phyloP scores from a whole-genome alignment of 257 asterid genomes.

The Nicotiana undulata region DNA sequence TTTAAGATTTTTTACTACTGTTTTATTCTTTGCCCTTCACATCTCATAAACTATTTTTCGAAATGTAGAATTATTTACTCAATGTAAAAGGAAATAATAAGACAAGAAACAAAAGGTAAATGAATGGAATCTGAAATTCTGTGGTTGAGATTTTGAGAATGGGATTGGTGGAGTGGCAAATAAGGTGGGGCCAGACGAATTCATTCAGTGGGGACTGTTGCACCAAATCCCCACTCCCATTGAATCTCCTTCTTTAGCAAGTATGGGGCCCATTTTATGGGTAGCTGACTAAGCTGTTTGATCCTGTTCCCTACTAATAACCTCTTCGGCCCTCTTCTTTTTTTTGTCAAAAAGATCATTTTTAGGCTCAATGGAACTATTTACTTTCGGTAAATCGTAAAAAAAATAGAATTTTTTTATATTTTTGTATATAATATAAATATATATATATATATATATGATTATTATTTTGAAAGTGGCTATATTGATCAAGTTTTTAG shows the following conservation, averaged over 20 bases:
- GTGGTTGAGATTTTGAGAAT: not conserved
- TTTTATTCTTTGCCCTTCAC: not conserved
- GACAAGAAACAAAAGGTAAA: not conserved
- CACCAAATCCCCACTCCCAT: constrained; percentile 7
- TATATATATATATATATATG: too few species aligned
- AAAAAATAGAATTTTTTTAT: too few species aligned
- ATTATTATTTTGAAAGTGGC: too few species aligned
- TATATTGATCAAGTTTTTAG: too few species aligned
- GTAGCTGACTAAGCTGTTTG: not conserved
- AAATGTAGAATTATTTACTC: not conserved
- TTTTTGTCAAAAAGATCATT: too few species aligned
- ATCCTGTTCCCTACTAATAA: not conserved
- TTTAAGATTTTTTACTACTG: not conserved
- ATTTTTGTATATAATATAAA: too few species aligned
- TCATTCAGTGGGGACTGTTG: constrained; percentile 33
- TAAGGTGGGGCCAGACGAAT: constrained; percentile 19
- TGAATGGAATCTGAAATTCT: not conserved
- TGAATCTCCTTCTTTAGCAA: not conserved
- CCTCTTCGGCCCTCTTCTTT: too few species aligned
- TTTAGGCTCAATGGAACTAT: too few species aligned
- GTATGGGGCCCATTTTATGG: not conserved
- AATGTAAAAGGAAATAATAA: not conserved
- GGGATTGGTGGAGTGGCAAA: too few species aligned
- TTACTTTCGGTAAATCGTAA: too few species aligned
- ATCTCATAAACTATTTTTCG: not conserved